Evolutionary conservation across 805 yeast genomes (phyloP).

Genomic region (Teunomyces stri): DNA sequence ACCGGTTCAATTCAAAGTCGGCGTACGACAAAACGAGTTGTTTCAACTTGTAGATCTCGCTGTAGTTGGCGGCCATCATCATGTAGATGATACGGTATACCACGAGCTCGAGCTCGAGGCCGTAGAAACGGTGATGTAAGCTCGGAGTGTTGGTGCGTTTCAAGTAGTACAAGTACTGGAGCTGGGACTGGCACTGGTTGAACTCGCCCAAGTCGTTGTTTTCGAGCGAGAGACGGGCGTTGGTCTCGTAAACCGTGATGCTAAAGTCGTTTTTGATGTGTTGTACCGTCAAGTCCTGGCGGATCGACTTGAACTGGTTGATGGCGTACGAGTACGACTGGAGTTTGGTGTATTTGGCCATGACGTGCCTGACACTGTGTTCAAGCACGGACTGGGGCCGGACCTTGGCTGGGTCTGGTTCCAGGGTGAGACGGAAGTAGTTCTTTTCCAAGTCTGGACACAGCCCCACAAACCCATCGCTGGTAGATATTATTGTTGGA

Average conservation of each 20-base stretch:
- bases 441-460: slow-evolving; percentile 68
- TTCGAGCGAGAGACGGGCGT: slow-evolving; percentile 82
- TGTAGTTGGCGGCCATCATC: slow-evolving; percentile 65
- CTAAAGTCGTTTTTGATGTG: slow-evolving; percentile 77
- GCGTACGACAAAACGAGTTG: slow-evolving; percentile 8
- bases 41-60: slow-evolving; percentile 50
- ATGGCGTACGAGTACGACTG: slow-evolving; percentile 72
- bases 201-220: slow-evolving; percentile 88
- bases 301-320: slow-evolving; percentile 85
- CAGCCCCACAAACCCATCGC: slow-evolving; percentile 52
- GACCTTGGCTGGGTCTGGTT: slow-evolving; percentile 81
- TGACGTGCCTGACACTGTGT: slow-evolving; percentile 53
- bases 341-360: slow-evolving; percentile 46
- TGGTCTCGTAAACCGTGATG: slow-evolving; percentile 75
- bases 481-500: background rate
- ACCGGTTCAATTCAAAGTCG: slow-evolving; percentile 1
- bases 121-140: slow-evolving; percentile 14
- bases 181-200: slow-evolving; percentile 88
- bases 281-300: slow-evolving; percentile 94
- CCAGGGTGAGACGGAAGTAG: slow-evolving; percentile 84
- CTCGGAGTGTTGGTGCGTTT: slow-evolving; percentile 29
- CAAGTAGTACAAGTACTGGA: slow-evolving; percentile 57
- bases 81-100: slow-evolving; percentile 73
- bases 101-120: slow-evolving; percentile 56
- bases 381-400: slow-evolving; percentile 67